Conservation (phyloP, 148 eudicot species). For the Vaccinium vitisidaea region DNA sequence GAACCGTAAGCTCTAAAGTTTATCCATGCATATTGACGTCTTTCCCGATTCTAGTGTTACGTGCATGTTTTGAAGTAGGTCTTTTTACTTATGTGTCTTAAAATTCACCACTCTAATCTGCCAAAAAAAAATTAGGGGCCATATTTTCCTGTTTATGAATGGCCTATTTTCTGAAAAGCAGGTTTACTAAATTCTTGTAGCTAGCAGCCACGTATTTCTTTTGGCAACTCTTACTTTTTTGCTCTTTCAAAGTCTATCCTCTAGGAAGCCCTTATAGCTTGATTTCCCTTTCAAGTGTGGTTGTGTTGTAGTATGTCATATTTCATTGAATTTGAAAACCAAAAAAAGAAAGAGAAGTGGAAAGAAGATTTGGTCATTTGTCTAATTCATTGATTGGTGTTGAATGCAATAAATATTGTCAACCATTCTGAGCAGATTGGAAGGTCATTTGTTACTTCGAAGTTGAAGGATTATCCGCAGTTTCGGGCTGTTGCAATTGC, state of each 20-base stretch:
- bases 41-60: background rate
- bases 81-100: background rate
- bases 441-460: slow-evolving; percentile 75
- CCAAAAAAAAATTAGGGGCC: background rate
- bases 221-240: background rate
- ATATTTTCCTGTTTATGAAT: background rate
- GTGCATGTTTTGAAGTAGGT: background rate
- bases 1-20: slow-evolving; percentile 59
- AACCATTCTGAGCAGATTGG: slow-evolving; percentile 60
- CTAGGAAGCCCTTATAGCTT: background rate
- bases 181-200: background rate
- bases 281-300: background rate
- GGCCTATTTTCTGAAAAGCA: background rate
- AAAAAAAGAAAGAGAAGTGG: background rate
- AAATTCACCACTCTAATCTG: background rate
- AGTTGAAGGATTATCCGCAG: slow-evolving; percentile 82
- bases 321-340: background rate
- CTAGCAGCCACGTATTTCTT: background rate
- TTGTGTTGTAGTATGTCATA: background rate
- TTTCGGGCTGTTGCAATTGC: slow-evolving; percentile 91
- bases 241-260: background rate
- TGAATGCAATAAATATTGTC: slow-evolving; percentile 8
- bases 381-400: background rate
- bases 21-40: background rate
- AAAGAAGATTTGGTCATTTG: background rate